phyloP scores from a whole-genome alignment of 371 early-diverging fungal genomes.

The Massospora cicadina region DNA sequence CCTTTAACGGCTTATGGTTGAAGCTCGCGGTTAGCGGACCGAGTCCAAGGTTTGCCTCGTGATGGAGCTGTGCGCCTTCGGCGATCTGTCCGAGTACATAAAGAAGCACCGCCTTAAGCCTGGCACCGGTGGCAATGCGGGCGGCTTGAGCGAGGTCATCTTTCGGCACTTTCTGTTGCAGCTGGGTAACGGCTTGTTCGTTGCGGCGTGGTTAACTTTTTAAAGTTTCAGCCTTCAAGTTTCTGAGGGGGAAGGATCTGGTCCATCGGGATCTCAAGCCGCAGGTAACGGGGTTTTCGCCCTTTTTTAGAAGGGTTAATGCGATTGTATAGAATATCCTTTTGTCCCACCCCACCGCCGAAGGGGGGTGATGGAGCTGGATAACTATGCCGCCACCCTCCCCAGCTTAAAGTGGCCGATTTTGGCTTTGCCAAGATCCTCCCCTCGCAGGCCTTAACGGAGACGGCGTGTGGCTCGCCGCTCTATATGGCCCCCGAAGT shows the following conservation, averaged over 20 bases:
- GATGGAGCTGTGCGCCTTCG: slow-evolving; percentile 87
- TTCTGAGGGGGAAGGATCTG: slow-evolving; percentile 60
- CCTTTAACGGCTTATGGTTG: background rate
- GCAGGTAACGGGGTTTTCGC: slow-evolving; percentile 30
- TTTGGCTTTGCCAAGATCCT: slow-evolving; percentile 91
- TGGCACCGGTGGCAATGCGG: slow-evolving; percentile 23
- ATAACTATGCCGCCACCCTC: slow-evolving; percentile 20
- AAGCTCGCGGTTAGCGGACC: slow-evolving; percentile 39
- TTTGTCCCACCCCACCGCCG: slow-evolving; percentile 30
- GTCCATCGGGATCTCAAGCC: slow-evolving; percentile 97
- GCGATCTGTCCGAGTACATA: slow-evolving; percentile 80
- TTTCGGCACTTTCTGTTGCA: slow-evolving; percentile 70
- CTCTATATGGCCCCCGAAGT: slow-evolving; percentile 97
- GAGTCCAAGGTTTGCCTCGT: slow-evolving; percentile 76
- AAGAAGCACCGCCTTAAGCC: slow-evolving; percentile 36
- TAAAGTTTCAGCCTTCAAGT: slow-evolving; percentile 48
- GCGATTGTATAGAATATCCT: slow-evolving; percentile 52
- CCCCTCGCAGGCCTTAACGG: slow-evolving; percentile 63
- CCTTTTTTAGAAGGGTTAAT: too few species aligned
- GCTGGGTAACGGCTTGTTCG: slow-evolving; percentile 30
- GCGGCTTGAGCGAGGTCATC: slow-evolving; percentile 59
- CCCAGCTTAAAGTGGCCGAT: slow-evolving; percentile 79
- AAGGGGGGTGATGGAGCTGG: slow-evolving; percentile 19
- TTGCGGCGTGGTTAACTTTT: background rate
- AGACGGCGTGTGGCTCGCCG: slow-evolving; percentile 89